Evolutionary conservation across 352 stramenopile genomes (phyloP).

Genomic region (Aphanomyces cochlioides): DNA sequence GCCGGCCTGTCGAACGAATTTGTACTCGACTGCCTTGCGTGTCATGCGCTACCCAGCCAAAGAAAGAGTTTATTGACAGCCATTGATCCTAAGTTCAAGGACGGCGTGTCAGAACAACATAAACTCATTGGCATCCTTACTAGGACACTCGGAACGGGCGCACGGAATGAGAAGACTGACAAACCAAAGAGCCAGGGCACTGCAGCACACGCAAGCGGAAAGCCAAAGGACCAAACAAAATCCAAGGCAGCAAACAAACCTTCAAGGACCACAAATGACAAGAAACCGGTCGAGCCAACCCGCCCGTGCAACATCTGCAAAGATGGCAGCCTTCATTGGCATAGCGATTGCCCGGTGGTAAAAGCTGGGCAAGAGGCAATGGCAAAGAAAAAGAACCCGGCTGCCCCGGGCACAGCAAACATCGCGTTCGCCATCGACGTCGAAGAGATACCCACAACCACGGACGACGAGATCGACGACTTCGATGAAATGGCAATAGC

Average conservation of each 20-base stretch:
- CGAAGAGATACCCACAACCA: not conserved
- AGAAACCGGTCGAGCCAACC: not conserved
- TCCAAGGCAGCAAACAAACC: not conserved
- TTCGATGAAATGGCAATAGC: not conserved
- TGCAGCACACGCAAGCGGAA: not conserved
- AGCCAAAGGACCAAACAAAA: not conserved
- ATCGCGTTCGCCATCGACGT: not conserved
- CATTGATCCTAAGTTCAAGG: not conserved
- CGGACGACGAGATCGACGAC: not conserved
- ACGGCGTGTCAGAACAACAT: not conserved
- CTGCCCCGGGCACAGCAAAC: too few relatives aligned
- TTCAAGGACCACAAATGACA: not conserved
- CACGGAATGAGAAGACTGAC: not conserved
- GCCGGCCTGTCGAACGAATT: not conserved
- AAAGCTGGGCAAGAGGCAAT: not conserved
- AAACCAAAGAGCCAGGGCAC: not conserved
- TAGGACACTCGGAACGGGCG: not conserved
- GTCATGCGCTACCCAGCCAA: not conserved
- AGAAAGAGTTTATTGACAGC: not conserved
- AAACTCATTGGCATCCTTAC: not conserved
- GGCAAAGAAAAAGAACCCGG: not conserved
- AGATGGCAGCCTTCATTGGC: not conserved
- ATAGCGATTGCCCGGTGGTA: not conserved
- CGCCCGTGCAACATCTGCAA: not conserved
- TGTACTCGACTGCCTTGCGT: constrained; percentile 3